These are phyloP conservation scores for Coniosporium apollinis DNA, from an alignment of 495 filamentous ascomycete species.

Conservation along the genomic window DNA sequence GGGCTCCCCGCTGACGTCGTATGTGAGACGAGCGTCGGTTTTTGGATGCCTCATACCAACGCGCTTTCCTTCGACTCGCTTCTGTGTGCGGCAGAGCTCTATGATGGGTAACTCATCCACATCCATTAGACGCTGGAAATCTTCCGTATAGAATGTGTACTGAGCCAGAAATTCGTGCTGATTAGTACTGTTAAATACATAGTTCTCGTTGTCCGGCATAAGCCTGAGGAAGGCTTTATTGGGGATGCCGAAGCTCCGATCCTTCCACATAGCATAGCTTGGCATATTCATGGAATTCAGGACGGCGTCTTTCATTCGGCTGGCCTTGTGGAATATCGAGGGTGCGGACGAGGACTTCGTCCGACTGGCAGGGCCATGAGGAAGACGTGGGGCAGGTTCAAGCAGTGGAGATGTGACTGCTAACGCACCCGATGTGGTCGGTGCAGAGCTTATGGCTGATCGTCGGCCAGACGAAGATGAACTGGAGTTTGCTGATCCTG, in stretches of 20 bases:
- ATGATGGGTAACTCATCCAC: conserved; percentile 44
- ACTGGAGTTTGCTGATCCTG: conserved; percentile 13
- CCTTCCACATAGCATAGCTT: conserved; percentile 56
- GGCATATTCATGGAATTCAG: conserved; percentile 50
- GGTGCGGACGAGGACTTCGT: conserved; percentile 32
- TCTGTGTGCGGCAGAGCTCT: conserved; percentile 36
- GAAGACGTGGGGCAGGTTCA: conserved; percentile 28
- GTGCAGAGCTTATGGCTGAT: conserved; percentile 3
- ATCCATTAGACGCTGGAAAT: conserved; percentile 40
- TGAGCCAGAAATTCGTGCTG: conserved; percentile 35
- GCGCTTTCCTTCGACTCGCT: conserved; percentile 32
- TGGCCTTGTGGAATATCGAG: conserved; percentile 45
- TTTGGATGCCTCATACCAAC: conserved; percentile 41
- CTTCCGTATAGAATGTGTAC: conserved; percentile 40
- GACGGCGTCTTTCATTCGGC: conserved; percentile 52
- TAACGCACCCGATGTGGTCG: conserved; percentile 5
- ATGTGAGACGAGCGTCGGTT: conserved; percentile 29
- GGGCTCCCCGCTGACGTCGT: conserved; percentile 41
- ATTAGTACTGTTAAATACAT: conserved; percentile 24
- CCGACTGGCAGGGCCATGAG: conserved; percentile 38
- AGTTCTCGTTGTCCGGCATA: conserved; percentile 26
- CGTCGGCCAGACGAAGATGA: conserved; percentile 14
- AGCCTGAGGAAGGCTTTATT: conserved; percentile 44
- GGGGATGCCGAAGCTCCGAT: conserved; percentile 44
- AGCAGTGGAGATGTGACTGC: no score